These are phyloP conservation scores for Rhodotorula sp. DNA, from an alignment of 1,284 basidiomycete genomes.

Conservation along the genomic window DNA sequence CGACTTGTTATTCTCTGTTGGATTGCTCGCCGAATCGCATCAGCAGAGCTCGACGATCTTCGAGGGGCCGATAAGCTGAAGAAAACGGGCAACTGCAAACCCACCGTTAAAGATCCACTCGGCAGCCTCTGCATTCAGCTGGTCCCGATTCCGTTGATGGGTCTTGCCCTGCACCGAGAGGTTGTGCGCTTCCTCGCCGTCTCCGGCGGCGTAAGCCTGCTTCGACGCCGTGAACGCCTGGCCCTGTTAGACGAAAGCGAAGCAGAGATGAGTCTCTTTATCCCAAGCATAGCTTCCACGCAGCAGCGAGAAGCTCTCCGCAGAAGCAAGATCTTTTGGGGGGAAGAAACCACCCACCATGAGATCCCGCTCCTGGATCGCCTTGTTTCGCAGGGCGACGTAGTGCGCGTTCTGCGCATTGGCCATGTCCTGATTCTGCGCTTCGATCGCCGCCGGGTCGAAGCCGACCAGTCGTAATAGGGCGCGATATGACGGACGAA, in stretches of 20 bases:
- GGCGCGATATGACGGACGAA: slow-evolving; percentile 26
- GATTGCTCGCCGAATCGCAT: not conserved
- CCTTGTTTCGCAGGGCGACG: slow-evolving; percentile 65
- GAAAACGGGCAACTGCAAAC: slow-evolving; percentile 17
- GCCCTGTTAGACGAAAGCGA: slow-evolving; percentile 7
- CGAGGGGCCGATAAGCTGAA: not conserved
- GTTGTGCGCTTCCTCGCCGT: slow-evolving; percentile 78
- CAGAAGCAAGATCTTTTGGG: too few species aligned
- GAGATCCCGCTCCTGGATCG: slow-evolving; percentile 64
- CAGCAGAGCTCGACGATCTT: not conserved
- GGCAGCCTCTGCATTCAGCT: slow-evolving; percentile 78
- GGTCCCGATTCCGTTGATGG: slow-evolving; percentile 76
- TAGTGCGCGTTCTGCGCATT: slow-evolving; percentile 62
- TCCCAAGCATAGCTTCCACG: too few species aligned
- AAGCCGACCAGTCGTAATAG: slow-evolving; percentile 14
- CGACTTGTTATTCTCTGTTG: slow-evolving; percentile 76
- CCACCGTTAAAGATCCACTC: slow-evolving; percentile 83
- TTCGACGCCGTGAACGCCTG: slow-evolving; percentile 54
- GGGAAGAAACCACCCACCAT: slow-evolving; percentile 59
- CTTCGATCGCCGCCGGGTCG: not conserved
- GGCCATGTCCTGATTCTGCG: slow-evolving; percentile 59
- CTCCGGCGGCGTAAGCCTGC: slow-evolving; percentile 65
- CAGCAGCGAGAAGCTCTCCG: slow-evolving; percentile 48
- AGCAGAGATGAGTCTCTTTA: not conserved
- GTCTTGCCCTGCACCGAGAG: slow-evolving; percentile 78